Evolutionary conservation across 768 basidiomycete genomes (phyloP), one percentile per base, ranked within the genome.

Genomic region (Serendipita vermifera): DNA sequence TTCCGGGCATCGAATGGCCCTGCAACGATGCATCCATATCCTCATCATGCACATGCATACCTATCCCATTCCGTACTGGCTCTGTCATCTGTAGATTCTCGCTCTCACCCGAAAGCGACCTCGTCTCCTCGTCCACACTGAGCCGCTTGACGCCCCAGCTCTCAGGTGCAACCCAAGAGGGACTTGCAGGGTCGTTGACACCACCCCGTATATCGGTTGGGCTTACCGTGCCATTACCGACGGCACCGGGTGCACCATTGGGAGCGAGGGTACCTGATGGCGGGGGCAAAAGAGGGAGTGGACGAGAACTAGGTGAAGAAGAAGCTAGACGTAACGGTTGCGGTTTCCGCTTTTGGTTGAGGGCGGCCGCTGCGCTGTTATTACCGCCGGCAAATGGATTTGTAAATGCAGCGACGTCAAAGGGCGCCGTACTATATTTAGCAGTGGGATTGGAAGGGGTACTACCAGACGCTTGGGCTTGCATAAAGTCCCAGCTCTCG

Each of bases 141-240:
- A 51, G 26, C n/a, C n/a, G n/a, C 46, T 51, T 51, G 24, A 51
- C 46, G 9, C 5, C 46, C 46, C 46, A 51, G 27, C 46, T 51
- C 46, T 51, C 46, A 31, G 46, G 46, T 20, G 46, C 46, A 22
- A 51, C 46, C 46, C 46, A 51, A 27, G 46, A 51, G 9, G 46
- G 46, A 3, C 46, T 51, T 31, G 22, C 46, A 22, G 46, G 46
- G 24, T 51, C 46, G 32, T 22, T 31, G 7, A 31, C 7, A 26
- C 32, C 46, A n/a, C n/a, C n/a, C 17, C 46, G 20, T 26, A 27
- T 51, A 26, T 51, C 46, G 5, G 27, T 51, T 7, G 46, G 46
- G 27, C 46, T 51, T 9, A 51, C 32, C 24, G 46, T 31, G 32
- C 22, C n/a, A 22, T n/a, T 9, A 36, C n/a, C 9, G 29, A 27